phyloP scores from a whole-genome alignment of 257 asterid genomes.

The Echites panduratus region DNA sequence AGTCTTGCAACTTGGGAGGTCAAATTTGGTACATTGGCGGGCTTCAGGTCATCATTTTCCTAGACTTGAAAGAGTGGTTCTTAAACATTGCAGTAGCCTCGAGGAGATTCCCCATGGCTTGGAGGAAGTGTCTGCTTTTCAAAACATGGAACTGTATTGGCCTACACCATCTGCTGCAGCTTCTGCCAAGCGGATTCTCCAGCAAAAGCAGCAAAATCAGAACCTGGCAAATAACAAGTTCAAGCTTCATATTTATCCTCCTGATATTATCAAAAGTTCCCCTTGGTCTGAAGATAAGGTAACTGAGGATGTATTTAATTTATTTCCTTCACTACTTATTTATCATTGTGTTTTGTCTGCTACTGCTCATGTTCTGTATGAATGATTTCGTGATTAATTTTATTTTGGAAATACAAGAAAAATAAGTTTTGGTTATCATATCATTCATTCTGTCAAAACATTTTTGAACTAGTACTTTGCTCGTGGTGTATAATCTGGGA shows the following conservation, averaged over 20 bases:
- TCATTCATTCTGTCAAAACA: not conserved
- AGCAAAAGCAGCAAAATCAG: not conserved
- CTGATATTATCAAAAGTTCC: not conserved
- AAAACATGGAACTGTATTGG: slow-evolving; percentile 30
- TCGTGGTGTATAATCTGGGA: not conserved
- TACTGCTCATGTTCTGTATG: not conserved
- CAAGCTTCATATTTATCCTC: slow-evolving; percentile 3
- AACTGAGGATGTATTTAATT: not conserved
- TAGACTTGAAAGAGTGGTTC: slow-evolving; percentile 24
- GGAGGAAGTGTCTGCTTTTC: slow-evolving; percentile 29
- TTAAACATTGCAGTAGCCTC: slow-evolving; percentile 23
- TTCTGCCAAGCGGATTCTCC: slow-evolving; percentile 2
- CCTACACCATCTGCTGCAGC: slow-evolving; percentile 8
- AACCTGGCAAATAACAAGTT: not conserved
- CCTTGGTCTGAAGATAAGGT: too few relatives aligned
- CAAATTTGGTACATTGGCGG: slow-evolving; percentile 33
- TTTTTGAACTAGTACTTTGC: not conserved
- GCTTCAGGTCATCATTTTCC: slow-evolving; percentile 45
- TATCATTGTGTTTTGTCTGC: not conserved
- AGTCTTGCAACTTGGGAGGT: slow-evolving; percentile 34
- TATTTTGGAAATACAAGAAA: not conserved
- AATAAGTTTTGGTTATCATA: not conserved
- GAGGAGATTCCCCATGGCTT: slow-evolving; percentile 32
- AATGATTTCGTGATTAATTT: not conserved
- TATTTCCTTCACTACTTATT: not conserved